Evolutionary conservation across 768 basidiomycete genomes (phyloP), one percentile per base, ranked within the genome.

Genomic region (Gautieria morchelliformis): DNA sequence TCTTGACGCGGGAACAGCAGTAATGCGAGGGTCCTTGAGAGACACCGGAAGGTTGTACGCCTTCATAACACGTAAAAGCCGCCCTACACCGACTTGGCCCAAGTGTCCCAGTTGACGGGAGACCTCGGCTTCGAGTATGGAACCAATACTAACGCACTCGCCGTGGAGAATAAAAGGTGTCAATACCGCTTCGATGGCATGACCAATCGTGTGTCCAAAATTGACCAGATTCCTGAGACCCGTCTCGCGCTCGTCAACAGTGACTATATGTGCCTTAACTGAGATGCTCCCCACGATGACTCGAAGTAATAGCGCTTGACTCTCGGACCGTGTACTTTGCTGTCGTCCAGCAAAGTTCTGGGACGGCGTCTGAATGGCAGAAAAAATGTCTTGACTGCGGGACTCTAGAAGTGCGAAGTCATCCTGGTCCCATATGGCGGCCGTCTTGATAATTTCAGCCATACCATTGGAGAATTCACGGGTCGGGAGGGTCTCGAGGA

Each of bases 371-470:
- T 84, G 82, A 58, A 96, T 89, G 17, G 94, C 93, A 15, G 84
- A 76, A 71, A 89, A 83, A 67, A 69, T 61, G 97, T 94, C 66
- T 90, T 89, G 27, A 81, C 80, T 1, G 90, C 84, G 82, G 1
- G 89, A 85, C 69, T 99, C 96, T 60, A 99, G 83, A 33, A 84
- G 79, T 37, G 84, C 79, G 65, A 99, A 99, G 65, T 94, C 92
- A 61, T 74, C 70, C 64, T 91, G 93, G 69, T 91, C 83, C 95
- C 95, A 97, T 65, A 98, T 98, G n/a, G 94, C 96, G 5, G 96
- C 95, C 24, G 96, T 99, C 95, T 99, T 99, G 67, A 98, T 85
- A 3, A 97, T 87, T 69, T 99, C 95, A 0, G 96, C 95, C 88
- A 99, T 95, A 39, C 96, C 95, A 65, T 98, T 98, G n/a, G 91